Base-by-base conservation (phyloP, 495 filamentous ascomycete genomes). In the Aspergillus campestris region DNA sequence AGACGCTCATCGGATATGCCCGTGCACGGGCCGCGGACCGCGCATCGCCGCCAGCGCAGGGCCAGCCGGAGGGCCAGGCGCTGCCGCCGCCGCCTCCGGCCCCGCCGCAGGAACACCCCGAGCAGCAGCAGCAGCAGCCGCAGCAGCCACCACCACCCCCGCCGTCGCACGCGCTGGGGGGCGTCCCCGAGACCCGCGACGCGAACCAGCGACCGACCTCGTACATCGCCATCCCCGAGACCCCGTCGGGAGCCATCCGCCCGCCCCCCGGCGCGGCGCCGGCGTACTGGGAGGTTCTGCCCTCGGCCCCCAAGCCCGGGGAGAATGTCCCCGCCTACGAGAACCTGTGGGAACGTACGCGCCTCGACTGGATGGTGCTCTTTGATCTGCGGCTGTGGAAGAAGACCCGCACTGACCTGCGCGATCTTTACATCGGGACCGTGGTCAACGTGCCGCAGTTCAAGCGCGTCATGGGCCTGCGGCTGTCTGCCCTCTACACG, bases 311-410 rank as follows among this genome's bases (percentile, higher is more conserved):
- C 29, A 52, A 49, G 33, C 72, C 64, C 28, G 72, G 75, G 11
- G 70, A 78, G 11, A 62, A 71, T 24, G 64, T 84, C 5, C 84
- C 83, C 12, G 62, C 79, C 2, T 79, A 90, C 43, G 94, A 97
- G 56, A 84, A 99, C 56, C 65, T 96, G 31, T 84, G 84, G 62
- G 77, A 90, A 53, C 82, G 92, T 18, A 83, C 96, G 8, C 85
- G 92, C 30, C 71, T 99, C 4, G 92, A 99, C 62, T 95, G 86
- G 84, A 73, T 97, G 62, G 86, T 99, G 34, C 75, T 99, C n/a
- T 99, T 91, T 62, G 92, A 99, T 58, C 68, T 99, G 33, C 70
- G 92, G 42, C 72, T 99, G 66, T 99, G 92, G 92, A 99, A 99
- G 69, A 90, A 87, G 59, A 81, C 89, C 7, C 81, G 92, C 10